Base-by-base conservation (phyloP, 1,284 basidiomycete genomes). In the Rhodotorula sp. region DNA sequence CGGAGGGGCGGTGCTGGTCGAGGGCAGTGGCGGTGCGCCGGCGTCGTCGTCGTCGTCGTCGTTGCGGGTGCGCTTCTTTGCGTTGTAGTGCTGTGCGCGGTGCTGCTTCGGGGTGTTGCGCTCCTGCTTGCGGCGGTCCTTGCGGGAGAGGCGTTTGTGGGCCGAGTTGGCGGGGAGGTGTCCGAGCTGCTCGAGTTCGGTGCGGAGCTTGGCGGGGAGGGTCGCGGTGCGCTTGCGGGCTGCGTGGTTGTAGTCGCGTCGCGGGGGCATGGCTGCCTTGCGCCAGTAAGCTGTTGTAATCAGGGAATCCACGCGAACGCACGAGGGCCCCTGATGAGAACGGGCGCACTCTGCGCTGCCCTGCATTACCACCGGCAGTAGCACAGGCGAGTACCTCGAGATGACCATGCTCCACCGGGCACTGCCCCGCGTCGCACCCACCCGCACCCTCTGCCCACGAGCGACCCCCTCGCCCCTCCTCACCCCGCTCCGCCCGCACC, bases 61-160 rank as follows among this genome's bases (percentile, higher is more conserved):
- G 13, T 46, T 21, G 10, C 51, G 53, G 37, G 56, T 61, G 21
- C 41, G 34, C 55, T 51, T n/a, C n/a, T n/a, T n/a, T n/a, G n/a
- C n/a, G n/a, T n/a, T 29, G 34, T 56, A 60, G 34, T 44, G 36
- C 60, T 66, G 66, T 0, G 87, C 87, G 75, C 87, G 89, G 60
- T 85, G 85, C 77, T 86, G 84, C 79, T 90, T 91, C 64, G 84
- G 83, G 58, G 83, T 84, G 4, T 83, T 76, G 41, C 90, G 84
- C 27, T 85, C 86, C 76, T 87, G 84, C 80, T 89, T 91, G 51
- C 90, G 82, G 19, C 85, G 80, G 62, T 90, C 89, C 80, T 89
- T 91, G 57, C 89, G 84, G 0, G 73, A 73, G 22, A 67, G 62
- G 22, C 64, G 60, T 13, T 55, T 53, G 10, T 69, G 63, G 29